phyloP scores from a whole-genome alignment of 2,329 filamentous ascomycete genomes.

The Fusarium sacchari region DNA sequence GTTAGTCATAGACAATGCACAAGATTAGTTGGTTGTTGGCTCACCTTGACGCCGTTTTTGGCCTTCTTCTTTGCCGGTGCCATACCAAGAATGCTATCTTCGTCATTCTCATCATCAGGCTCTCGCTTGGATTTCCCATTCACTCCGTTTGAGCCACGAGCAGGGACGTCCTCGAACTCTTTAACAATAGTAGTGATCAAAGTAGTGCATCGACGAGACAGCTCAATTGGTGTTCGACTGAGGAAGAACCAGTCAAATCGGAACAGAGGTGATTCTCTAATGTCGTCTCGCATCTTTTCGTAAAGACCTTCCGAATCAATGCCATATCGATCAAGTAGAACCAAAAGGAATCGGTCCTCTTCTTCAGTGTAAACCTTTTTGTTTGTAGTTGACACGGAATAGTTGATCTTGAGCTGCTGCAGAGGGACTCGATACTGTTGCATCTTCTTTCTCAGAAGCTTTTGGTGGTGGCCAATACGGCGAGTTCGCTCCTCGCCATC shows the following conservation, averaged over 20 bases:
- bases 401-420: slow-evolving; percentile 98
- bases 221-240: slow-evolving; percentile 90
- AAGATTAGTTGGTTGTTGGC: slow-evolving; percentile 4
- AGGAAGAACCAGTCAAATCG: slow-evolving; percentile 99
- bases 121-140: slow-evolving; percentile 80
- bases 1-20: slow-evolving; percentile 25
- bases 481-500: slow-evolving; percentile 90
- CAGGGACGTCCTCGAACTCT: slow-evolving; percentile 82
- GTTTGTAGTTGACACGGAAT: slow-evolving; percentile 98
- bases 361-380: slow-evolving; percentile 99
- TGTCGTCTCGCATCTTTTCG: slow-evolving; percentile 96
- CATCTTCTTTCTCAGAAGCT: slow-evolving; percentile 95
- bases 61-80: slow-evolving; percentile 94
- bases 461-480: slow-evolving; percentile 90
- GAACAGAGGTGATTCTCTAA: slow-evolving; percentile 93
- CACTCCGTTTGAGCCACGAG: slow-evolving; percentile 64
- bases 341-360: slow-evolving; percentile 93
- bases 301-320: slow-evolving; percentile 91
- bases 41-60: slow-evolving; percentile 87
- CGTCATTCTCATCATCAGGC: slow-evolving; percentile 82
- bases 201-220: slow-evolving; percentile 91
- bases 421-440: slow-evolving; percentile 95
- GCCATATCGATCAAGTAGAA: slow-evolving; percentile 91
- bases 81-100: slow-evolving; percentile 81
- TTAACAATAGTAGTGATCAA: slow-evolving; percentile 93